Conservation (phyloP, 805 yeast genomes). For the Candida maltosa region DNA sequence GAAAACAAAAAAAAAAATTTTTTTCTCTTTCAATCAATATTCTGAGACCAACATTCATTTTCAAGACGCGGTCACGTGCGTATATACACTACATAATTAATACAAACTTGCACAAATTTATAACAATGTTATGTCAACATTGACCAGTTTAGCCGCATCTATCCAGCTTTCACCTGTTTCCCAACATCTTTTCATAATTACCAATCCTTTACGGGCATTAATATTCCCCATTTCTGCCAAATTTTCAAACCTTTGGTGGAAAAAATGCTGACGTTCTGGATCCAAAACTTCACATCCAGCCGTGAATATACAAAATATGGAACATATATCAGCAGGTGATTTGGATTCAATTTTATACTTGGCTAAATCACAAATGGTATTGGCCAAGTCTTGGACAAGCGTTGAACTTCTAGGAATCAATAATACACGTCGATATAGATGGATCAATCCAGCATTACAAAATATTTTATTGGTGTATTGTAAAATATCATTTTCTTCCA, state of each 20-base stretch:
- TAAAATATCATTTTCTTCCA: constrained; percentile 31
- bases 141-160: constrained; percentile 38
- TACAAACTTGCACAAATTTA: constrained; percentile 15
- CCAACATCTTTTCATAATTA: constrained; percentile 55
- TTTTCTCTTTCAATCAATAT: too few species aligned
- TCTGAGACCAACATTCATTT: too few species aligned
- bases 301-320: constrained; percentile 52
- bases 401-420: constrained; percentile 42
- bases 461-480: constrained; percentile 51
- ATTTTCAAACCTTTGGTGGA: constrained; percentile 34
- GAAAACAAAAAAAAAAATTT: too few species aligned
- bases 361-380: constrained; percentile 34
- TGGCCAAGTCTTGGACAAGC: constrained; percentile 47
- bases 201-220: constrained; percentile 43
- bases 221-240: constrained; percentile 43
- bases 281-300: constrained; percentile 57
- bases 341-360: constrained; percentile 39
- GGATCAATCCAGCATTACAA: constrained; percentile 51
- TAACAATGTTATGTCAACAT: constrained; percentile 44
- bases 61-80: too few species aligned
- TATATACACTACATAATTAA: too few species aligned
- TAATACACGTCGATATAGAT: constrained; percentile 55
- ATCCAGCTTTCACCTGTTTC: constrained; percentile 50
- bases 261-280: constrained; percentile 29
- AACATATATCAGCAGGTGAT: constrained; percentile 52